phyloP scores from a whole-genome alignment of 164 flowering plant genomes.

The Nelumbo lutea region DNA sequence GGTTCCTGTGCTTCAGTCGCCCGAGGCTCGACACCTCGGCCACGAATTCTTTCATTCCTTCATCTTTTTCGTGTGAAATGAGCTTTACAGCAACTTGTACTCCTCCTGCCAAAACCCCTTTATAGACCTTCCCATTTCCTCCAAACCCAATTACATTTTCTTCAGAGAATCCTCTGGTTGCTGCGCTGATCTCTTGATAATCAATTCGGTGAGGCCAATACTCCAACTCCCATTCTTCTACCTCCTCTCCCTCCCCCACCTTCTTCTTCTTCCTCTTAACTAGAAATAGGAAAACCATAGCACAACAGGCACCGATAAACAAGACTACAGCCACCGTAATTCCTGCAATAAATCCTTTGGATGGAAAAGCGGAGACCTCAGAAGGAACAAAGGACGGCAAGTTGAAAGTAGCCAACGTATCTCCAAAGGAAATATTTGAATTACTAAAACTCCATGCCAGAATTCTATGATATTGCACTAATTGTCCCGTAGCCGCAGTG shows the following conservation, averaged over 20 bases:
- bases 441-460: constrained; percentile 46
- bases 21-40: constrained; percentile 53
- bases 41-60: constrained; percentile 35
- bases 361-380: constrained; percentile 6
- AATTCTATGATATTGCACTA: constrained; percentile 33
- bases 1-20: constrained; percentile 41
- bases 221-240: constrained; percentile 51
- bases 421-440: constrained; percentile 28
- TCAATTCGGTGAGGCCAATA: constrained; percentile 49
- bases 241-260: constrained; percentile 11
- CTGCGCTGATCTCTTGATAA: constrained; percentile 26
- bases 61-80: constrained; percentile 24
- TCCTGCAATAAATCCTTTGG: constrained; percentile 25
- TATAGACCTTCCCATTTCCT: constrained; percentile 44
- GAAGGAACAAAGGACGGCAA: constrained; percentile 38
- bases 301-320: neutral
- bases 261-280: constrained; percentile 8
- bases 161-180: constrained; percentile 38
- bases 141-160: constrained; percentile 37
- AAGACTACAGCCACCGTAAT: constrained; percentile 12
- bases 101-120: constrained; percentile 29
- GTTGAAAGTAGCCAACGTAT: constrained; percentile 28
- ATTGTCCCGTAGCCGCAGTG: constrained; percentile 29
- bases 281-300: constrained; percentile 1
- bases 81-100: constrained; percentile 40